phyloP scores from a whole-genome alignment of 2,329 filamentous ascomycete genomes.

The Fusarium secorum region DNA sequence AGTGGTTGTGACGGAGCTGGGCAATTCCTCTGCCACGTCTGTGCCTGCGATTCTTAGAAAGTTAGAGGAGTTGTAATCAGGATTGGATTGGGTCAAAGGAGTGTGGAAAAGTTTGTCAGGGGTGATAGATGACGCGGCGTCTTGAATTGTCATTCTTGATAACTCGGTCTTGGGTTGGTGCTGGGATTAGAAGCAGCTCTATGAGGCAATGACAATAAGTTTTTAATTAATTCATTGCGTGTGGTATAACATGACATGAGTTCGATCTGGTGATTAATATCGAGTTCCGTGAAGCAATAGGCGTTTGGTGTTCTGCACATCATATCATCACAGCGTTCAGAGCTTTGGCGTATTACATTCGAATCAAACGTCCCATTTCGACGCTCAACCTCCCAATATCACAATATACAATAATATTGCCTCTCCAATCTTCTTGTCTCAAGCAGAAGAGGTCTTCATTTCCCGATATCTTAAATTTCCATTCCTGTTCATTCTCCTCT shows the following conservation, averaged over 20 bases:
- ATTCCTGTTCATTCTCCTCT: not conserved
- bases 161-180: constrained; percentile 6
- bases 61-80: constrained; percentile 61
- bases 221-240: not conserved
- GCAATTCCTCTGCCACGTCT: constrained; percentile 83
- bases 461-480: constrained; percentile 18
- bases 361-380: constrained; percentile 39
- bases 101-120: constrained; percentile 12
- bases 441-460: constrained; percentile 8
- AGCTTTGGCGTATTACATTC: constrained; percentile 20
- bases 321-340: constrained; percentile 14
- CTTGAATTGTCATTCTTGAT: not conserved
- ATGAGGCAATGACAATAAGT: constrained; percentile 13
- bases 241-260: not conserved
- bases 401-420: constrained; percentile 37
- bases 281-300: not conserved
- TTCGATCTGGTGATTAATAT: not conserved
- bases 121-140: constrained; percentile 30
- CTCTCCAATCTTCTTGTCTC: constrained; percentile 5
- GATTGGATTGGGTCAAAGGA: constrained; percentile 17
- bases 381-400: constrained; percentile 38
- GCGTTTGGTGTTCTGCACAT: not conserved
- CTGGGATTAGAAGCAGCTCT: constrained; percentile 8
- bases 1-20: constrained; percentile 90
- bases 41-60: constrained; percentile 72